Conservation (phyloP, 2,329 filamentous ascomycete genomes). For the Purpureocillium takamizusanense region DNA sequence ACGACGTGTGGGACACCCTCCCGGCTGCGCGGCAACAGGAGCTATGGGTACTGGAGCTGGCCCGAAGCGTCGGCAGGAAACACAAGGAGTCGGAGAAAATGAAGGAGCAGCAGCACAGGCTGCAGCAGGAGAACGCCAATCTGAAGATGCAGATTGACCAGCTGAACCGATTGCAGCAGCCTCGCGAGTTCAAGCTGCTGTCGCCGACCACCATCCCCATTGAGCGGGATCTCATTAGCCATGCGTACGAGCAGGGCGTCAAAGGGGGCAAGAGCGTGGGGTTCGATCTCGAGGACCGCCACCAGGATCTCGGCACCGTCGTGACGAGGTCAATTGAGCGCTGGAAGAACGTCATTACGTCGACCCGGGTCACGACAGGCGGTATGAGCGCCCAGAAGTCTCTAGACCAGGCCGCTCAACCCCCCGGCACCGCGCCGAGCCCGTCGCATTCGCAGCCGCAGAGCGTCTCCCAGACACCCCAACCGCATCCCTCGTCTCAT, state of each 20-base stretch:
- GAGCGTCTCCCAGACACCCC: slow-evolving; percentile 13
- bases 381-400: slow-evolving; percentile 43
- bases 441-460: slow-evolving; percentile 13
- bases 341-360: slow-evolving; percentile 53
- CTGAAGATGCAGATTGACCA: slow-evolving; percentile 51
- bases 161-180: slow-evolving; percentile 48
- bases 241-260: slow-evolving; percentile 35
- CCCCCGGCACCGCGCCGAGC: slow-evolving; percentile 11
- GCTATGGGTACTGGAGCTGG: slow-evolving; percentile 53
- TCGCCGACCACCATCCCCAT: slow-evolving; percentile 44
- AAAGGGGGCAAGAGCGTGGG: slow-evolving; percentile 32
- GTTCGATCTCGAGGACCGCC: slow-evolving; percentile 39
- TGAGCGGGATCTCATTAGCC: slow-evolving; percentile 36
- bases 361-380: slow-evolving; percentile 30
- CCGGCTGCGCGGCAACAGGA: slow-evolving; percentile 45
- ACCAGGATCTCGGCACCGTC: slow-evolving; percentile 41
- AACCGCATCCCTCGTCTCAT: slow-evolving; percentile 10
- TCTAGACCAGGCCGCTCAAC: slow-evolving; percentile 27
- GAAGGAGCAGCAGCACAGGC: slow-evolving; percentile 37
- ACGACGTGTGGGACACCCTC: slow-evolving; percentile 64
- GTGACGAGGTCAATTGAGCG: slow-evolving; percentile 48
- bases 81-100: slow-evolving; percentile 45
- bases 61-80: slow-evolving; percentile 47
- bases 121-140: slow-evolving; percentile 48
- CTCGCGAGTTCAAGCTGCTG: slow-evolving; percentile 46